These are phyloP conservation scores for Boechera divaricarpa DNA, from an alignment of 345 rosid species.

Conservation along the genomic window DNA sequence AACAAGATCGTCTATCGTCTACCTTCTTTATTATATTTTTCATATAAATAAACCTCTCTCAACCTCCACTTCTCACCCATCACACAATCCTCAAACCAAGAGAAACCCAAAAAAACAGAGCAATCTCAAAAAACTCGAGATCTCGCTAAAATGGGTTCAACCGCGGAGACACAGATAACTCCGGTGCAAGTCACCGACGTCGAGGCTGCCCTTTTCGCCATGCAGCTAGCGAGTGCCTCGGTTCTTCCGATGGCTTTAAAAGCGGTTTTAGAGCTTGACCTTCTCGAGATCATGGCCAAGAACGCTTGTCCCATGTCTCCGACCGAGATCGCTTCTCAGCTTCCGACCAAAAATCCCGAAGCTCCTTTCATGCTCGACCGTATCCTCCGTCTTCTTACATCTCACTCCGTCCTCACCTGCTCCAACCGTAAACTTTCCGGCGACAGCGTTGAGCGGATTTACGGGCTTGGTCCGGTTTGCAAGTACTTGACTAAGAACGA, in stretches of 20 bases:
- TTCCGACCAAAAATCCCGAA: too few relatives aligned
- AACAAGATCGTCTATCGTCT: neutral
- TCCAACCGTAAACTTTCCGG: too few relatives aligned
- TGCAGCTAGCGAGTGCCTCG: slow-evolving; percentile 75
- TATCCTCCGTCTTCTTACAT: too few relatives aligned
- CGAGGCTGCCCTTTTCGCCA: slow-evolving; percentile 73
- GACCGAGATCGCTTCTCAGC: too few relatives aligned
- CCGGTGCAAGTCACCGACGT: slow-evolving; percentile 73
- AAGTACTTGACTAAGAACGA: slow-evolving; percentile 79
- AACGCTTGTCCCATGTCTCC: slow-evolving; percentile 4
- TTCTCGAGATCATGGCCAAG: slow-evolving; percentile 81
- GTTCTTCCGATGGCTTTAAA: slow-evolving; percentile 89
- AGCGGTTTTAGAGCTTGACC: slow-evolving; percentile 85
- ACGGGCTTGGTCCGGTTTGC: slow-evolving; percentile 81
- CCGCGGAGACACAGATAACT: slow-evolving; percentile 70
- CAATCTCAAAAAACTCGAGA: neutral
- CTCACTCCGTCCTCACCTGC: too few relatives aligned
- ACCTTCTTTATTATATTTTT: slow-evolving; percentile 16
- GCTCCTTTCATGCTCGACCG: too few relatives aligned
- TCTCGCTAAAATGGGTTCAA: slow-evolving; percentile 63
- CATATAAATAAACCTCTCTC: slow-evolving; percentile 41
- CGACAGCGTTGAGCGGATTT: slow-evolving; percentile 54
- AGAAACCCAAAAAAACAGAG: neutral
- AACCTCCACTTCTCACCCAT: slow-evolving; percentile 35
- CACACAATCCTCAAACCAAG: slow-evolving; percentile 26